Evolutionary conservation across 2,329 filamentous ascomycete genomes (phyloP), one percentile per base, ranked within the genome.

Genomic region (Neonectria coccinea): DNA sequence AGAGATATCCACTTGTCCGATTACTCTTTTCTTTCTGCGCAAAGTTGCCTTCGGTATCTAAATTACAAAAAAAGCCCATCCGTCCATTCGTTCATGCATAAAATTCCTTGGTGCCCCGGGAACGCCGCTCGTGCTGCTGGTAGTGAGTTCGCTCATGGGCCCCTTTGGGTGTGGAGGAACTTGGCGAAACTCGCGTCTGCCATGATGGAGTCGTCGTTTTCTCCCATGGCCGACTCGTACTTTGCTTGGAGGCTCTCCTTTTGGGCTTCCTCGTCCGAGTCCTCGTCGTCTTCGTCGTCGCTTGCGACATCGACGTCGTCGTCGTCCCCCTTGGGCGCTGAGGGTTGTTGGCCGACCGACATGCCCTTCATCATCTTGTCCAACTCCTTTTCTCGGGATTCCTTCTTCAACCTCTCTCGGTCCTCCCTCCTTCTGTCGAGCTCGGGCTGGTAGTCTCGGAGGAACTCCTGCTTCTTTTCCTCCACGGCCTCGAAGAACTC

Each of bases 351-450:
- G 11, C 78, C 79, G 68, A 86, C 83, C 2, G 83, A 83, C 92
- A 99, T 97, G 71, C 96, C 95, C 77, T 91, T 91, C 94, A 99
- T 97, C 84, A 99, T 89, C 82, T 93, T 94, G 65, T 92, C 92
- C 29, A 99, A 81, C 78, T 99, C 94, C 74, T 91, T 88, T 74
- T 97, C 90, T 50, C 94, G 86, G 29, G 88, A 81, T 63, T 86
- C 86, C 65, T 88, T 85, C 82, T 94, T 95, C 70, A 89, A 86
- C 66, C 91, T 87, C 65, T 97, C 92, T 25, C 94, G 87, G 77
- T 95, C 89, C 65, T 88, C 86, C 67, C 89, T 86, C 76, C 92
- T 88, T 67, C 89, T 88, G 80, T 97, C 93, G 61, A 98, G 85
- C 79, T 98, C 96, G 0, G 96, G 96, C 69, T 91, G 91, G 80